Conservation (phyloP, 805 yeast genomes). For the Ogataea paraovalis region DNA sequence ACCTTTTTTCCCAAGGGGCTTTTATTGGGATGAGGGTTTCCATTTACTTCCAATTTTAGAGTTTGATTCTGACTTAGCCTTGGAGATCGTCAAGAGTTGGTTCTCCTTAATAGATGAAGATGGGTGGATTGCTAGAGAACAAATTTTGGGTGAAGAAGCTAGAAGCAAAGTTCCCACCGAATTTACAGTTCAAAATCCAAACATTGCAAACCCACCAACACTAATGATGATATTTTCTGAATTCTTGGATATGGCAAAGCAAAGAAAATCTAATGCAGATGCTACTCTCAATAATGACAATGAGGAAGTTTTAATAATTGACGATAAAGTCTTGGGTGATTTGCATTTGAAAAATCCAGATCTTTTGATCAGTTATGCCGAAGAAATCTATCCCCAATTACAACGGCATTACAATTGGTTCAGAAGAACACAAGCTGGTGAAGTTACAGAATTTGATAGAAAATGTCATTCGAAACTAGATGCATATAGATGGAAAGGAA, state of each 20-base stretch:
- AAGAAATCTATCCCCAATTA: constrained; percentile 69
- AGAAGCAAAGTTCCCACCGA: constrained; percentile 81
- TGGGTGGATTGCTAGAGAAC: constrained; percentile 98
- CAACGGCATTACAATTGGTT: constrained; percentile 82
- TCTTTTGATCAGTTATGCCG: constrained; percentile 54
- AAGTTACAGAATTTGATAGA: constrained; percentile 66
- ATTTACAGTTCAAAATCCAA: constrained; percentile 81
- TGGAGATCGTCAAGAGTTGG: constrained; percentile 86
- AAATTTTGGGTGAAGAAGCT: constrained; percentile 87
- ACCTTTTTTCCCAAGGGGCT: constrained; percentile 93
- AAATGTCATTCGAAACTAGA: constrained; percentile 48
- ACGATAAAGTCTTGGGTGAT: constrained; percentile 40
- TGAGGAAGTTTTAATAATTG: constrained; percentile 14
- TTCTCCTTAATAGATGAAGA: constrained; percentile 76
- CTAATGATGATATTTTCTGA: constrained; percentile 68
- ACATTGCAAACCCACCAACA: constrained; percentile 94
- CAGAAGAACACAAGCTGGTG: constrained; percentile 75
- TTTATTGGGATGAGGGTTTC: constrained; percentile 98
- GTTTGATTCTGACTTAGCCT: constrained; percentile 76
- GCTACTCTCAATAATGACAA: constrained; percentile 28
- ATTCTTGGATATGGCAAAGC: constrained; percentile 44
- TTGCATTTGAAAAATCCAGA: constrained; percentile 56
- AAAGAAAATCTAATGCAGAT: constrained; percentile 1
- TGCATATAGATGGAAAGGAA: constrained; percentile 90
- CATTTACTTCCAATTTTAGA: constrained; percentile 78